Percentiles rank a stretch among this genome's conserved stretches.
Evolutionary conservation across 176 grass and related monocot species (phyloP).

Genomic region (Guadua angustifolia): DNA sequence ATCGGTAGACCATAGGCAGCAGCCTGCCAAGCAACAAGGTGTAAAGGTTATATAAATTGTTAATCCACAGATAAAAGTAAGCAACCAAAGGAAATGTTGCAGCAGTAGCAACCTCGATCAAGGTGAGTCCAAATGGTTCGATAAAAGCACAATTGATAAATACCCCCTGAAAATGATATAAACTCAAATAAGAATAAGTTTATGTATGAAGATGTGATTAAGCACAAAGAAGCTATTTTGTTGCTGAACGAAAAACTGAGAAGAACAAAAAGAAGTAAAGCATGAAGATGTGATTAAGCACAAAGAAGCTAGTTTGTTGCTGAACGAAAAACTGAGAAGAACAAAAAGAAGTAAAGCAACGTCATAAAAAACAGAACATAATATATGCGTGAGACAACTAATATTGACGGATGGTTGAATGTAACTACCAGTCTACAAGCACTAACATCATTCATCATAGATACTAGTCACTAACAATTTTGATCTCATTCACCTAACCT

Average conservation of each 20-base stretch:
- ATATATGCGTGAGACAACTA: conserved; percentile 18
- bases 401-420: background rate
- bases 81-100: conserved; percentile 27
- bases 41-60: conserved; percentile 29
- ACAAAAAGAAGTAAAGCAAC: background rate
- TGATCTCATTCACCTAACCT: conserved; percentile 19
- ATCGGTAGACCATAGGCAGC: conserved; percentile 90
- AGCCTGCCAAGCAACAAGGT: conserved; percentile 61
- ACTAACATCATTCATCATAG: background rate
- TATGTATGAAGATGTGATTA: background rate
- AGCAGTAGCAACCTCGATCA: conserved; percentile 79
- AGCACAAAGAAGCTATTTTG: background rate
- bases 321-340: background rate
- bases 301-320: background rate
- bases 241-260: background rate
- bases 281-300: background rate
- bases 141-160: conserved; percentile 98
- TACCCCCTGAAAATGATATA: conserved; percentile 74
- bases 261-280: background rate
- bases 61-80: conserved; percentile 9
- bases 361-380: background rate
- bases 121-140: conserved; percentile 98
- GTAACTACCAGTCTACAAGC: background rate
- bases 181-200: conserved; percentile 18
- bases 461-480: conserved; percentile 3